Percentiles rank a stretch among this genome's conserved stretches.
These are phyloP conservation scores for Chlamydomonas urium DNA, from an alignment of 139 green algal species.

Conservation along the genomic window DNA sequence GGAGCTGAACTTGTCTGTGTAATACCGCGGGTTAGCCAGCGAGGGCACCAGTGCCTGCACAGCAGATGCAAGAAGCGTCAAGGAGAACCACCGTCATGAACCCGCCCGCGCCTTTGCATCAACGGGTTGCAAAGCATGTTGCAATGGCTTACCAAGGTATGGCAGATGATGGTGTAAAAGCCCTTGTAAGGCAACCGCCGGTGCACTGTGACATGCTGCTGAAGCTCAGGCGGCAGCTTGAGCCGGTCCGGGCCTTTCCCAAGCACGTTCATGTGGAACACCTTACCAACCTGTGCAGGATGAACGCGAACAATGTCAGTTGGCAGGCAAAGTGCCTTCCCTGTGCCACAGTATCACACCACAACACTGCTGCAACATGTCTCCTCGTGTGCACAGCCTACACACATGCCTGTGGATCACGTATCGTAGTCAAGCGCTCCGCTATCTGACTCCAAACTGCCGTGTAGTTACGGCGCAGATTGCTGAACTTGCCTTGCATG, in stretches of 20 bases:
- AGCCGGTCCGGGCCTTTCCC: constrained; percentile 37
- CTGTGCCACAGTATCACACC: too few species aligned
- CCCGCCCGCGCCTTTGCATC: too few species aligned
- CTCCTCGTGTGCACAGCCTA: too few species aligned
- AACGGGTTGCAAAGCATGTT: not conserved
- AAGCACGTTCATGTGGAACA: constrained; percentile 33
- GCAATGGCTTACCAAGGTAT: constrained; percentile 13
- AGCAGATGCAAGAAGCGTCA: not conserved
- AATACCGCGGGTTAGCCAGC: constrained; percentile 21
- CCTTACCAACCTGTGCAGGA: constrained; percentile 8
- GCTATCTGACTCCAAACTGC: constrained; percentile 31
- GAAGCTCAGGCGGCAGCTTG: constrained; percentile 20
- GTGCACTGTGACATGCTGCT: constrained; percentile 20
- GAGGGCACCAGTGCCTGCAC: constrained; percentile 28
- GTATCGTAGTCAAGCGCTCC: not conserved
- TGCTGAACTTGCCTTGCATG: constrained; percentile 45
- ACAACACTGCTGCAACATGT: too few species aligned
- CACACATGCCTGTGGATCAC: not conserved
- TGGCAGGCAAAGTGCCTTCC: too few species aligned
- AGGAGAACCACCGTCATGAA: not conserved
- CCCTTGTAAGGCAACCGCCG: constrained; percentile 11
- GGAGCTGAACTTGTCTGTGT: constrained; percentile 27
- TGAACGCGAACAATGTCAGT: too few species aligned
- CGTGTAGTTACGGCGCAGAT: constrained; percentile 40
- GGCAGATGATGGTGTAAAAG: constrained; percentile 29